phyloP scores from a whole-genome alignment of 306 rosid genomes.

The Pyrus communis region DNA sequence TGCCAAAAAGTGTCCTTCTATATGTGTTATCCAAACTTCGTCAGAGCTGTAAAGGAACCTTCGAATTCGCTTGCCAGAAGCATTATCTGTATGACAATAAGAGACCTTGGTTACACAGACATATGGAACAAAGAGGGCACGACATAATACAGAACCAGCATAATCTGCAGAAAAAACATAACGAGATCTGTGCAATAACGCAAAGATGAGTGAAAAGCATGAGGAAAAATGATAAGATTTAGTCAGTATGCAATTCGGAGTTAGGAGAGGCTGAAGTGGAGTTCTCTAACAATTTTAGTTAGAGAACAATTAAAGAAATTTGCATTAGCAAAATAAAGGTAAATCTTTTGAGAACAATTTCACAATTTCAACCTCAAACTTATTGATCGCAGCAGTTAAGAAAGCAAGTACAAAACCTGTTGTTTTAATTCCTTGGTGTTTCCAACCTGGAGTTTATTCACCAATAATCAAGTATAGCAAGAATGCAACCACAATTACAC shows the following conservation, averaged over 20 bases:
- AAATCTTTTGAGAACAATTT: background rate
- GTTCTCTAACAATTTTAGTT: background rate
- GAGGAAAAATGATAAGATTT: background rate
- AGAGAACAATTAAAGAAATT: background rate
- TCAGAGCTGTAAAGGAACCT: background rate
- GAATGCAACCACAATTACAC: background rate
- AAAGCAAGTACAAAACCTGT: no score
- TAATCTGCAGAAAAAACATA: conserved; percentile 25
- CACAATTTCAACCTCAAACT: no score
- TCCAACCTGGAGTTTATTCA: no score
- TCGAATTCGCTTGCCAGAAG: conserved; percentile 4
- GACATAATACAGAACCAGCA: background rate
- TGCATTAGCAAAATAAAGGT: background rate
- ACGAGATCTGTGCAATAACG: conserved; percentile 11
- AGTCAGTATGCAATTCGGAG: background rate
- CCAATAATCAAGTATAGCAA: background rate
- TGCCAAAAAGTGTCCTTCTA: background rate
- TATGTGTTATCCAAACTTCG: conserved; percentile 11
- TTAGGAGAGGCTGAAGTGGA: background rate
- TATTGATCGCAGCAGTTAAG: no score
- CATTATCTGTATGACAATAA: conserved; percentile 5
- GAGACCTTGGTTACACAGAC: background rate
- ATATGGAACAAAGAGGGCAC: conserved; percentile 6
- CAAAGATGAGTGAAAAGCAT: background rate
- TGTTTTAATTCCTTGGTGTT: no score